Evolutionary conservation across 192 early-diverging fungal species (phyloP), one percentile per base, ranked within the genome.

Genomic region (Coemansia sp.): DNA sequence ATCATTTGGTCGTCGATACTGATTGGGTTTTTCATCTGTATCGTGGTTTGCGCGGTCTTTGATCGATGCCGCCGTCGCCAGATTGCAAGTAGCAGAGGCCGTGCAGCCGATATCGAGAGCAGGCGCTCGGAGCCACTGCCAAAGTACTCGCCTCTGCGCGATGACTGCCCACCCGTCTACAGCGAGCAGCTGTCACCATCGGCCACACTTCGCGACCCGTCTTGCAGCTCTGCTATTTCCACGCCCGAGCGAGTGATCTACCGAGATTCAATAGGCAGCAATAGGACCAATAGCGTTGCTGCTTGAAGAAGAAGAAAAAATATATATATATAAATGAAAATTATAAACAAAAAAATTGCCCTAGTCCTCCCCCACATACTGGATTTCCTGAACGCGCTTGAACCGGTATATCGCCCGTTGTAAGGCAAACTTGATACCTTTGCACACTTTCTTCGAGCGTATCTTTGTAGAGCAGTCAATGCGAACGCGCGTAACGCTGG

Each of bases 121-220:
- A 60, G 70, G 3, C 28, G 33, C 39, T 64, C 53, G 4, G 74
- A 77, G 18, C 74, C 74, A 7, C 56, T 70, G 26, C 74, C 74
- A 18, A 43, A 65, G 26, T 77, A 77, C 36, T 67, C 69, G 13
- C 65, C 74, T n/a, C 38, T 23, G 5, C 23, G 65, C 39, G 39
- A 55, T 14, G 59, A 63, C 16, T 20, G 55, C 31, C 42, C 42
- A 8, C 46, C 62, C 2, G 13, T 26, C 3, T 58, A 58, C 34
- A 36, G n/a, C 9, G 56, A 58, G 3, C n/a, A 18, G 9, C 1
- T 37, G 56, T 58, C 56, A 9, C 35, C 63, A n/a, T 36, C 57
- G 43, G 35, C 24, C 35, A 11, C 23, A 7, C 39, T 59, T 2
- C 39, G 31, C n/a, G 43, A 38, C 31, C 20, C 23, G 7, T 35